Evolutionary conservation across 2,329 filamentous ascomycete species (phyloP).

Genomic region (Exophiala mesophila): DNA sequence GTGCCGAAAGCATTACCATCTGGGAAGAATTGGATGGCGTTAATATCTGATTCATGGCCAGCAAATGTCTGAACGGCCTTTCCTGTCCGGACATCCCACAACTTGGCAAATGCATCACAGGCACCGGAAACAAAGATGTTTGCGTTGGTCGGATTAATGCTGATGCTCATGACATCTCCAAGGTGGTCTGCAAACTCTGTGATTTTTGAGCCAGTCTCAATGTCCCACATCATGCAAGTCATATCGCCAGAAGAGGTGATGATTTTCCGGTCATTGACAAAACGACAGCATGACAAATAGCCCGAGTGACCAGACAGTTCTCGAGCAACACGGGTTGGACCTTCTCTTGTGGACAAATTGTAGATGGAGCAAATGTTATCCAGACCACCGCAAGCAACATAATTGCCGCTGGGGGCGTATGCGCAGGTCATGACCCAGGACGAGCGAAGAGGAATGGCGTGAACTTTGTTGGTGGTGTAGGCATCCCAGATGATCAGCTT

Average conservation of each 20-base stretch:
- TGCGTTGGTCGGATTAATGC: conserved; percentile 97
- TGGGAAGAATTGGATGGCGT: conserved; percentile 98
- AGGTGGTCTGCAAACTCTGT: conserved; percentile 98
- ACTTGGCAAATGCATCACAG: conserved; percentile 95
- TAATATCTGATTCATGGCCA: conserved; percentile 97
- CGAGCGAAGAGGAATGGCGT: conserved; percentile 92
- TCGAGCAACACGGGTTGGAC: conserved; percentile 91
- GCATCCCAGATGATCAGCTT: conserved; percentile 99
- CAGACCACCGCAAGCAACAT: conserved; percentile 94
- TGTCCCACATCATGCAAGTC: conserved; percentile 99
- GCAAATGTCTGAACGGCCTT: conserved; percentile 99
- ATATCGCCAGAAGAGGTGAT: conserved; percentile 98
- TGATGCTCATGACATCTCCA: conserved; percentile 99
- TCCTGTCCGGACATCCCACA: conserved; percentile 97
- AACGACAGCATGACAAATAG: conserved; percentile 96
- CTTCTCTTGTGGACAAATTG: conserved; percentile 93
- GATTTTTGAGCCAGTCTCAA: conserved; percentile 94
- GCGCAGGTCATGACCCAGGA: conserved; percentile 99
- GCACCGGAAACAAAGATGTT: conserved; percentile 99
- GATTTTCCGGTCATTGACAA: conserved; percentile 97
- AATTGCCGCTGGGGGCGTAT: conserved; percentile 96
- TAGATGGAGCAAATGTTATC: conserved; percentile 99
- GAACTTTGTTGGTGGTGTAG: conserved; percentile 99
- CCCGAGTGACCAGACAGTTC: conserved; percentile 96
- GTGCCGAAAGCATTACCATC: conserved; percentile 98